Conservation (phyloP, 257 asterid species). For the Cinchona pubescens region DNA sequence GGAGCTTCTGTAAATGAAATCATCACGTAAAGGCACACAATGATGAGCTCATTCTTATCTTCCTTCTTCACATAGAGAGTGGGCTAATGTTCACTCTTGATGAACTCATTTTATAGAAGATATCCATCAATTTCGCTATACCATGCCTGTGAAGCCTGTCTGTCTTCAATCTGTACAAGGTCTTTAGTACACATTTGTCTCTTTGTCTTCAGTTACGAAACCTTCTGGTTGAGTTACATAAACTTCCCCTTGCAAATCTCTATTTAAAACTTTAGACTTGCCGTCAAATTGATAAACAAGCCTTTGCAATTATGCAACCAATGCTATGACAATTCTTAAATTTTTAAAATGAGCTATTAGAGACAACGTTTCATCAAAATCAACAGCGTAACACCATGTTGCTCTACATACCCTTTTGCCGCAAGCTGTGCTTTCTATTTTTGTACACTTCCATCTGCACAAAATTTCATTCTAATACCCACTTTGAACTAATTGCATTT, state of each 20-base stretch:
- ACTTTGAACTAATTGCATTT: neutral
- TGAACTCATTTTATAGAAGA: neutral
- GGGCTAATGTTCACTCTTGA: neutral
- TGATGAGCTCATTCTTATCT: neutral
- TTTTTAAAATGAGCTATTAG: too few species aligned
- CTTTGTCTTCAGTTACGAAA: too few species aligned
- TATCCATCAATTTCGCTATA: too few species aligned
- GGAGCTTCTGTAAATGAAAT: slow-evolving; percentile 13
- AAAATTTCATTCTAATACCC: neutral
- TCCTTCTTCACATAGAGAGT: neutral
- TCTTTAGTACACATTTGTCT: too few species aligned
- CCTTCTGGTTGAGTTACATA: too few species aligned
- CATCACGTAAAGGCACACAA: slow-evolving; percentile 10
- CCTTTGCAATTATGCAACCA: too few species aligned
- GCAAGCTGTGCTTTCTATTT: neutral
- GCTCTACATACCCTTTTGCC: neutral
- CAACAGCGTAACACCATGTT: neutral
- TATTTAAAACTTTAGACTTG: too few species aligned
- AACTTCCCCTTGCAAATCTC: too few species aligned
- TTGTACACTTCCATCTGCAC: neutral
- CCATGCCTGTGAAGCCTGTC: neutral
- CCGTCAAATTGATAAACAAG: too few species aligned
- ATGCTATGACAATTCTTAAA: too few species aligned
- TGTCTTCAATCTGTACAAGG: neutral
- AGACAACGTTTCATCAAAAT: neutral